A percentile compares a stretch with the other conserved stretches of the same genome.
phyloP scores from a whole-genome alignment of 1,284 basidiomycete genomes.

The Ustilago bromivora region DNA sequence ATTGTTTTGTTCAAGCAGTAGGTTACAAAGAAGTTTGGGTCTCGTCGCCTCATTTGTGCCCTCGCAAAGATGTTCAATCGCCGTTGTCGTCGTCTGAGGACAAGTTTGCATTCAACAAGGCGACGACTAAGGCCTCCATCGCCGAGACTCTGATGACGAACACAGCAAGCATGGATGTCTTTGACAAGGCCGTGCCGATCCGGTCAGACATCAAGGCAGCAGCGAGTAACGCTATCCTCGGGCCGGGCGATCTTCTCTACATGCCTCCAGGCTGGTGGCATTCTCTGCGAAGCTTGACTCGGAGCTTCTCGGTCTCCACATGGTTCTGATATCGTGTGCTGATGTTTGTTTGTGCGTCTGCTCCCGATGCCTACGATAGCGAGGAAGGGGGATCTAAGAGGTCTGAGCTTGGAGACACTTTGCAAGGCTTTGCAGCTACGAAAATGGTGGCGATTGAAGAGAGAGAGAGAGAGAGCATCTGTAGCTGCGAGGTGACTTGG shows the following conservation, averaged over 20 bases:
- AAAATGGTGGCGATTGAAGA: no score
- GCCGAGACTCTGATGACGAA: slow-evolving; percentile 49
- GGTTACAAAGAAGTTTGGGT: slow-evolving; percentile 93
- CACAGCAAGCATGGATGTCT: slow-evolving; percentile 52
- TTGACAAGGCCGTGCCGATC: slow-evolving; percentile 5
- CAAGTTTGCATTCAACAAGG: background rate
- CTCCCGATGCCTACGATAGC: no score
- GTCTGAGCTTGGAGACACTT: no score
- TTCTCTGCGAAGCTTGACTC: slow-evolving; percentile 47
- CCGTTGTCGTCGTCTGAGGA: no score
- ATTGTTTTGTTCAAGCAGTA: slow-evolving; percentile 88
- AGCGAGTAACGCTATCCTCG: slow-evolving; percentile 38
- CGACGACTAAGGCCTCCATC: slow-evolving; percentile 4
- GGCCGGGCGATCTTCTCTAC: slow-evolving; percentile 57
- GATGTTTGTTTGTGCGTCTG: background rate
- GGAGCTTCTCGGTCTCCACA: slow-evolving; percentile 41
- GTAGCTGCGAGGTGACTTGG: no score
- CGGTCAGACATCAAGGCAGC: slow-evolving; percentile 12
- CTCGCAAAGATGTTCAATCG: background rate
- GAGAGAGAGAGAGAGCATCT: no score
- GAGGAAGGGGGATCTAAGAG: no score
- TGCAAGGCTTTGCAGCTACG: no score
- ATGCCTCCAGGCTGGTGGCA: slow-evolving; percentile 63
- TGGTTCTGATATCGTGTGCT: slow-evolving; percentile 27
- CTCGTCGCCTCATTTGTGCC: slow-evolving; percentile 75